Evolutionary conservation across 495 filamentous ascomycete species (phyloP).

Genomic region (Apodospora peruviana): DNA sequence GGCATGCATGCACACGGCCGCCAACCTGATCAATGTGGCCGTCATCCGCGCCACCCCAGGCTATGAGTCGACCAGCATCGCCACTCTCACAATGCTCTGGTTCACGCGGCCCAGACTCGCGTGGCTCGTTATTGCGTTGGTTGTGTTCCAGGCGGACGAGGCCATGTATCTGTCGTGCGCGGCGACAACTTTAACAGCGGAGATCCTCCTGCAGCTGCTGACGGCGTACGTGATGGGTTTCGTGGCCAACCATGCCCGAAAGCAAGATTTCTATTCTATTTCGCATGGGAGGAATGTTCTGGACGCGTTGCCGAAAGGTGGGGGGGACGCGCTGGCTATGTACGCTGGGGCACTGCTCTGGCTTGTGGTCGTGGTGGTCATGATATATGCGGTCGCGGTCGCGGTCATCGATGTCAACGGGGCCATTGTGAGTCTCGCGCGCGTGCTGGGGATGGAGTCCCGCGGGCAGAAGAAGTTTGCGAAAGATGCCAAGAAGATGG

Average conservation of each 20-base stretch:
- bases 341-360: constrained; percentile 2
- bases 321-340: neutral
- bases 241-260: constrained; percentile 1
- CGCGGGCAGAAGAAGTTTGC: neutral
- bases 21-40: neutral
- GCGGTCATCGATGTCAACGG: neutral
- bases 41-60: neutral
- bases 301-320: neutral
- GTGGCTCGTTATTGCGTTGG: neutral
- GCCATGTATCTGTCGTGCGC: constrained; percentile 4
- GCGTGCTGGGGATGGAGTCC: neutral
- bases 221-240: neutral
- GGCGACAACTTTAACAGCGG: neutral
- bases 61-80: neutral
- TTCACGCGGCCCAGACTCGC: neutral
- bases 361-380: neutral
- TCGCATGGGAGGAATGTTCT: neutral
- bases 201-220: constrained; percentile 1
- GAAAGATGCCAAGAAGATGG: neutral
- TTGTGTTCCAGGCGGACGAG: neutral
- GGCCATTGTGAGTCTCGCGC: neutral
- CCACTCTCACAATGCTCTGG: constrained; percentile 1
- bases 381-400: neutral
- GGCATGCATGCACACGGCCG: neutral
- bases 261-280: neutral